Evolutionary conservation across 495 filamentous ascomycete genomes (phyloP).

Genomic region (Penicillium egyptiacum): DNA sequence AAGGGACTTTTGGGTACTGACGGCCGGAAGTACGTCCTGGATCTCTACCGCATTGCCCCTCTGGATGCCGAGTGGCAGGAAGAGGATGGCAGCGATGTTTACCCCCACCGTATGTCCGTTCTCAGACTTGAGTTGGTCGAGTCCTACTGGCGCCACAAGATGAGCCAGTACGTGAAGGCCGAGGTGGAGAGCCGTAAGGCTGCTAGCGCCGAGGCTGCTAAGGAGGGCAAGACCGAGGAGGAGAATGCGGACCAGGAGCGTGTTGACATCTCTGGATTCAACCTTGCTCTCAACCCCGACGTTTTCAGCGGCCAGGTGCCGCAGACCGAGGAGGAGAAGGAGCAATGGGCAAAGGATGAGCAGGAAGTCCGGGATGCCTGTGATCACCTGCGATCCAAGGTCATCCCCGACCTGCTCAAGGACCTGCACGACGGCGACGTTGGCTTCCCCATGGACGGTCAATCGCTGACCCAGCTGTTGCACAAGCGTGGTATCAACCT

Average conservation of each 20-base stretch:
- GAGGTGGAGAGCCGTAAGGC: conserved; percentile 63
- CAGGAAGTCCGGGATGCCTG: conserved; percentile 83
- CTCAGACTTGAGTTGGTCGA: conserved; percentile 88
- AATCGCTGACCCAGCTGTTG: conserved; percentile 81
- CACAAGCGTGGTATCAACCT: conserved; percentile 98
- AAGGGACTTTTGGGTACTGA: conserved; percentile 98
- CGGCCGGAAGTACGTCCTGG: conserved; percentile 93
- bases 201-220: conserved; percentile 40
- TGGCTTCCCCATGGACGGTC: conserved; percentile 96
- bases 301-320: conserved; percentile 90
- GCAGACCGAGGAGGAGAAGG: conserved; percentile 86
- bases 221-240: conserved; percentile 44
- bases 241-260: conserved; percentile 53
- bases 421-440: conserved; percentile 91
- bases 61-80: conserved; percentile 91
- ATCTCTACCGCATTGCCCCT: conserved; percentile 92
- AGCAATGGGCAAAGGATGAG: conserved; percentile 81
- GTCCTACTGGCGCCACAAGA: conserved; percentile 74
- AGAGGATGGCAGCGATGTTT: conserved; percentile 62
- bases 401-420: conserved; percentile 72
- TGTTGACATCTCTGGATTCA: conserved; percentile 83
- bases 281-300: conserved; percentile 90
- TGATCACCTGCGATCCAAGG: conserved; percentile 67
- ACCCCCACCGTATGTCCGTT: conserved; percentile 95
- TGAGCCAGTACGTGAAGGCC: conserved; percentile 78